Evolutionary conservation across 345 rosid genomes (phyloP), one percentile per base, ranked within the genome.

Genomic region (Noccaea caerulescens): DNA sequence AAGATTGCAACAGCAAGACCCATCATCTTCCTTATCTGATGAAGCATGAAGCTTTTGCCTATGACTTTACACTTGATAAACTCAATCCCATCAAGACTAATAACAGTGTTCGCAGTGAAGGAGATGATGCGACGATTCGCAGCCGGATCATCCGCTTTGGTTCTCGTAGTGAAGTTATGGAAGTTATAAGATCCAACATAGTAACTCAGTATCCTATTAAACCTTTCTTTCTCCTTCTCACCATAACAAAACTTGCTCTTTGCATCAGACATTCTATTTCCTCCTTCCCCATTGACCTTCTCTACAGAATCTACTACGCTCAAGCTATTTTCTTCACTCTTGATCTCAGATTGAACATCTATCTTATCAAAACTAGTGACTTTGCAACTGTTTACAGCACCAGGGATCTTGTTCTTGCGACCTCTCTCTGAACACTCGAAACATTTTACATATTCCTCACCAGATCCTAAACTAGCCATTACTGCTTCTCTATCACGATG

Each of bases 31-130:
- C 96, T 79, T 30, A 94, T 91, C 71, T 94, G 99, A 85, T 94
- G 99, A 84, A 94, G 97, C 99, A 94, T 94, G 82, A 94, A 91
- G 83, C 99, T 91, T 84, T 88, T 86, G 11, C 99, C 97, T 1
- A 89, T 75, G 7, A 94, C 93, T 82, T 91, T 95, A 77, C 96
- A 89, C 83, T 87, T 88, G 34, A 94, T 87, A 67, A 94, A 91
- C 10, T 91, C 90, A 50, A 94, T 80, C 25, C 97, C 96, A 51
- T 82, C 87, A 37, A 94, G 88, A 13, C 39, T 82, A 63, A 89
- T 82, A 0, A 61, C 66, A 1, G 81, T 77, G 57, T 84, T 73
- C 0, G 89, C 96, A 5, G 84, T 84, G 69, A 94, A 91, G 0
- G 96, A 87, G 54, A 91, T 18, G 34, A 91, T 94, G 72, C 64